These are phyloP conservation scores for Ceratocystis albifundus DNA, from an alignment of 2,329 filamentous ascomycete genomes.

Conservation along the genomic window DNA sequence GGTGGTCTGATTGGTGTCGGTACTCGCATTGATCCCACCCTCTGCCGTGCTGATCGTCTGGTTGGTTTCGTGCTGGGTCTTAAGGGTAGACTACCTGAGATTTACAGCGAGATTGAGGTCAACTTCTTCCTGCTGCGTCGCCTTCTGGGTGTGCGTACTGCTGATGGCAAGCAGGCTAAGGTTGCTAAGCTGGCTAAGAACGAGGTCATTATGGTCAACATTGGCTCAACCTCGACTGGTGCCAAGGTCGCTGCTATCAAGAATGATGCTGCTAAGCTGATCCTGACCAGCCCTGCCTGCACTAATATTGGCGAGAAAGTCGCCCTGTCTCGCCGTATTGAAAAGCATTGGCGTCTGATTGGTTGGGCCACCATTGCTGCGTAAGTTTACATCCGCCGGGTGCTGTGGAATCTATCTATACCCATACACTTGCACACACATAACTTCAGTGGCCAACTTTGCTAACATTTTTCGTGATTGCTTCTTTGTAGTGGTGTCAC, in stretches of 20 bases:
- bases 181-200: constrained; percentile 97
- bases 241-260: constrained; percentile 96
- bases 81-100: constrained; percentile 83
- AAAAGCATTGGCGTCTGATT: constrained; percentile 97
- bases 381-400: constrained; percentile 35
- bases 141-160: constrained; percentile 90
- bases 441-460: constrained; percentile 17
- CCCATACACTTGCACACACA: not conserved
- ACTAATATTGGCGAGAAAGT: constrained; percentile 98
- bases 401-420: not conserved
- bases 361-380: constrained; percentile 75
- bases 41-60: constrained; percentile 96
- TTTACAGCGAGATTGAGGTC: constrained; percentile 97
- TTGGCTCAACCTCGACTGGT: constrained; percentile 91
- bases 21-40: constrained; percentile 90
- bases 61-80: constrained; percentile 96
- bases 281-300: constrained; percentile 85
- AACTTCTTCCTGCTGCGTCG: constrained; percentile 97
- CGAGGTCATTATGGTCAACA: constrained; percentile 99
- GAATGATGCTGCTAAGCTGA: constrained; percentile 92
- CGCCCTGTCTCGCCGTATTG: constrained; percentile 86
- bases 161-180: constrained; percentile 98
- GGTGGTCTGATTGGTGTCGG: constrained; percentile 97
- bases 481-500: constrained; percentile 39
- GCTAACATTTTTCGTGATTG: constrained; percentile 25